A percentile compares a stretch with the other conserved stretches of the same genome.
These are phyloP conservation scores for Pelargonium myrrhifolium DNA, from an alignment of 441 rosid genomes.

Conservation along the genomic window DNA sequence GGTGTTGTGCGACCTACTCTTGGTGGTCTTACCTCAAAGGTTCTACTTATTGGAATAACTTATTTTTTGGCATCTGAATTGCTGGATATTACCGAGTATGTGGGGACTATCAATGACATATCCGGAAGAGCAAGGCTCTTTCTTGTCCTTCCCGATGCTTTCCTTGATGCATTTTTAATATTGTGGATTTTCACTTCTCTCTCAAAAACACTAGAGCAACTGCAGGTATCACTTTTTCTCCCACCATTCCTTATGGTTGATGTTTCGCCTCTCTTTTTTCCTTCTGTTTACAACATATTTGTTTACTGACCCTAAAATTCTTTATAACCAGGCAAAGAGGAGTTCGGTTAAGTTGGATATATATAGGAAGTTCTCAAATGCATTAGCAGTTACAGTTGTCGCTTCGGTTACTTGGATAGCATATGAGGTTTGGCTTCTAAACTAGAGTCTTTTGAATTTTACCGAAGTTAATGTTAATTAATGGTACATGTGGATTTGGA, in stretches of 20 bases:
- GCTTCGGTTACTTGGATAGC: slow-evolving; percentile 86
- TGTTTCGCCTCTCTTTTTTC: background rate
- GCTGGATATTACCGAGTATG: slow-evolving; percentile 76
- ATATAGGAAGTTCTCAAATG: slow-evolving; percentile 92
- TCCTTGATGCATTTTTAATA: slow-evolving; percentile 84
- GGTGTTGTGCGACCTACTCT: slow-evolving; percentile 95
- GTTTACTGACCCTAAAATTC: slow-evolving; percentile 17
- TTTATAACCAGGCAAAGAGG: slow-evolving; percentile 56
- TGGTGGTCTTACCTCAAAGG: slow-evolving; percentile 91
- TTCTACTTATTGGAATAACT: slow-evolving; percentile 71
- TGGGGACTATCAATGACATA: slow-evolving; percentile 74
- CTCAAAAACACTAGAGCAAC: slow-evolving; percentile 72
- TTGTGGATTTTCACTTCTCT: slow-evolving; percentile 92
- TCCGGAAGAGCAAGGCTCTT: slow-evolving; percentile 89
- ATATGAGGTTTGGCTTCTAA: slow-evolving; percentile 62
- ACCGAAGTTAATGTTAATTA: background rate
- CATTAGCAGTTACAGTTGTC: slow-evolving; percentile 67
- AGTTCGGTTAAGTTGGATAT: slow-evolving; percentile 79
- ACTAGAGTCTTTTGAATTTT: slow-evolving; percentile 7
- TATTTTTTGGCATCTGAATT: slow-evolving; percentile 90
- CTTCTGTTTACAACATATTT: slow-evolving; percentile 5
- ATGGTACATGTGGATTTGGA: background rate
- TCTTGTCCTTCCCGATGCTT: slow-evolving; percentile 85
- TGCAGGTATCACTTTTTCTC: slow-evolving; percentile 54
- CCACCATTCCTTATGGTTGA: background rate